Percentiles rank a stretch among this genome's conserved stretches.
phyloP scores from a whole-genome alignment of 441 rosid genomes.

The Viola pubescens region DNA sequence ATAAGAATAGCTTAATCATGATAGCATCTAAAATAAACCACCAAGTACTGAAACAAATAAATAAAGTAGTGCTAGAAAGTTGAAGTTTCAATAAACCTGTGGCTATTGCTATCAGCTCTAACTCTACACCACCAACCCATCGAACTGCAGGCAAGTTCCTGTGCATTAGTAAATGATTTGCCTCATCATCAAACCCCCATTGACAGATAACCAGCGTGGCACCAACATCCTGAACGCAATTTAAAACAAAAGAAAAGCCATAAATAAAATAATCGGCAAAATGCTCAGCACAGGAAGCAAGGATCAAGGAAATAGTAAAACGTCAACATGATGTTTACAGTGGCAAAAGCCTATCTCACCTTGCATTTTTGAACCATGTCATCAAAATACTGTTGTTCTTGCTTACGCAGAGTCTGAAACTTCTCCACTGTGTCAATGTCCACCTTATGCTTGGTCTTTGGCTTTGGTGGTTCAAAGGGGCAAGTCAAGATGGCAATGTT shows the following conservation, averaged over 20 bases:
- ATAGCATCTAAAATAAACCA: background rate
- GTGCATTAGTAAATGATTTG: conserved; percentile 92
- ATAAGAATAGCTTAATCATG: background rate
- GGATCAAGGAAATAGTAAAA: background rate
- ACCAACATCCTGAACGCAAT: conserved; percentile 75
- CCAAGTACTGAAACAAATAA: conserved; percentile 3
- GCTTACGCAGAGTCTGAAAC: conserved; percentile 80
- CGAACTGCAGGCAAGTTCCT: conserved; percentile 95
- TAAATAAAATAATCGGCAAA: background rate
- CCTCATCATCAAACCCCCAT: conserved; percentile 99
- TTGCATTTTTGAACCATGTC: conserved; percentile 99
- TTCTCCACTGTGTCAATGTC: conserved; percentile 95
- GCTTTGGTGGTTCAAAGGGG: conserved; percentile 98
- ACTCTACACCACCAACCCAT: conserved; percentile 99
- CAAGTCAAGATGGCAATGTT: conserved; percentile 96
- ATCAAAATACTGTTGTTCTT: conserved; percentile 90
- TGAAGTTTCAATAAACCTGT: conserved; percentile 47
- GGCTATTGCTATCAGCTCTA: conserved; percentile 92
- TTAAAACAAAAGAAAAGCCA: background rate
- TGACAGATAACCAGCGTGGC: conserved; percentile 96
- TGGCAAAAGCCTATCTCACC: conserved; percentile 28
- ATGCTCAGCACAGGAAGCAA: background rate
- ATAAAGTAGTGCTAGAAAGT: background rate
- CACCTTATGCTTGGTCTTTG: conserved; percentile 98
- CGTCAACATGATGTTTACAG: background rate